These are phyloP conservation scores for Cercospora zeae-maydis DNA, from an alignment of 2,329 filamentous ascomycete species.

Conservation along the genomic window DNA sequence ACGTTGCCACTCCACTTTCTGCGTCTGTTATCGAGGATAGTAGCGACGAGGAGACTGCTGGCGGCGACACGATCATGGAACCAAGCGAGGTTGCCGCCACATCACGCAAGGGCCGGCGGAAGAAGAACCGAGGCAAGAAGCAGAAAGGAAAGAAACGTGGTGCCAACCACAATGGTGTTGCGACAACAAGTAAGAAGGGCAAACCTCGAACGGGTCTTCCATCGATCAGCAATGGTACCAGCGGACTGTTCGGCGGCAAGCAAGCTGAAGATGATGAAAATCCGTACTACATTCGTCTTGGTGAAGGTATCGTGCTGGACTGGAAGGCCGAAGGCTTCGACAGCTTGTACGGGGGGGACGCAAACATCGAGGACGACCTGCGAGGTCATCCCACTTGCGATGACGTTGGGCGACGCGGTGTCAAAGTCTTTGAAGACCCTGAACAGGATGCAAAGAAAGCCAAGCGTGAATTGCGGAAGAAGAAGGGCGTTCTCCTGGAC, in stretches of 20 bases:
- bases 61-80: conserved; percentile 14
- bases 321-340: conserved; percentile 73
- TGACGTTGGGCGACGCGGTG: conserved; percentile 53
- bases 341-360: conserved; percentile 58
- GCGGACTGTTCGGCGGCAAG: conserved; percentile 7
- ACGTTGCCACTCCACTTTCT: conserved; percentile 9
- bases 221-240: not conserved
- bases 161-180: conserved; percentile 12
- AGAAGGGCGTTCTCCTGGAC: conserved; percentile 75
- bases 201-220: conserved; percentile 9
- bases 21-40: conserved; percentile 13
- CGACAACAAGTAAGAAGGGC: conserved; percentile 28
- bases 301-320: conserved; percentile 82
- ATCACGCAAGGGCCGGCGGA: conserved; percentile 8
- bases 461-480: conserved; percentile 62
- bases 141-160: conserved; percentile 24
- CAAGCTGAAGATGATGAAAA: conserved; percentile 23
- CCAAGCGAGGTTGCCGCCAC: conserved; percentile 12
- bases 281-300: conserved; percentile 59
- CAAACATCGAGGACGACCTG: conserved; percentile 46
- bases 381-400: conserved; percentile 54
- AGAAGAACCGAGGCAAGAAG: conserved; percentile 26
- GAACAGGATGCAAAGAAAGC: conserved; percentile 63
- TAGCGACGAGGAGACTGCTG: conserved; percentile 21
- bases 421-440: conserved; percentile 52